Percentiles rank a stretch among this genome's conserved stretches.
phyloP scores from a whole-genome alignment of 2,329 filamentous ascomycete species.

The Xylaria sp. region DNA sequence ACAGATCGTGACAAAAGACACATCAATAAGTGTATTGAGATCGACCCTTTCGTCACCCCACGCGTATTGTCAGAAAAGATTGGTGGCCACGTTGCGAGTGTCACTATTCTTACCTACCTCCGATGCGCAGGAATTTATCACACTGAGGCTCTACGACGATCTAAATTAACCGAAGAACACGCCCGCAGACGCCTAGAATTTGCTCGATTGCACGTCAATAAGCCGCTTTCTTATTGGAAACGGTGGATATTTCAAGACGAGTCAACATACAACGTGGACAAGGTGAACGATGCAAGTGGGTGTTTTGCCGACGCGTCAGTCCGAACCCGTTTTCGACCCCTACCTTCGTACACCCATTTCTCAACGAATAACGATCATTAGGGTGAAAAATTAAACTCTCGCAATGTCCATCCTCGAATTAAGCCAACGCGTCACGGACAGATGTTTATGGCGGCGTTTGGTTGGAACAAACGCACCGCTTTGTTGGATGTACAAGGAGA shows the following conservation, averaged over 20 bases:
- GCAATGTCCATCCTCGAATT: background rate
- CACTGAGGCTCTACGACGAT: background rate
- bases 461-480: background rate
- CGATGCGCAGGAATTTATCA: background rate
- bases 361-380: background rate
- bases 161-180: conserved; percentile 1
- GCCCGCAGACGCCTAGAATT: background rate
- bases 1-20: background rate
- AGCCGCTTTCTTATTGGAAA: background rate
- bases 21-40: background rate
- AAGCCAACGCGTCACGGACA: background rate
- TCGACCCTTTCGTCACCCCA: background rate
- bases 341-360: background rate
- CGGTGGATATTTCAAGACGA: background rate
- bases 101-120: background rate
- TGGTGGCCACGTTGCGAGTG: background rate
- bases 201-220: background rate
- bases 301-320: background rate
- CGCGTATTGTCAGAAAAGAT: background rate
- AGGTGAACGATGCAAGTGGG: background rate
- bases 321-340: background rate
- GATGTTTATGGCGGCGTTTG: background rate
- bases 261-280: background rate
- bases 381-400: background rate
- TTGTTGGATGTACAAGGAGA: background rate